These are phyloP conservation scores for Mucor velutinosus DNA, from an alignment of 371 early-diverging fungal species.

Conservation along the genomic window DNA sequence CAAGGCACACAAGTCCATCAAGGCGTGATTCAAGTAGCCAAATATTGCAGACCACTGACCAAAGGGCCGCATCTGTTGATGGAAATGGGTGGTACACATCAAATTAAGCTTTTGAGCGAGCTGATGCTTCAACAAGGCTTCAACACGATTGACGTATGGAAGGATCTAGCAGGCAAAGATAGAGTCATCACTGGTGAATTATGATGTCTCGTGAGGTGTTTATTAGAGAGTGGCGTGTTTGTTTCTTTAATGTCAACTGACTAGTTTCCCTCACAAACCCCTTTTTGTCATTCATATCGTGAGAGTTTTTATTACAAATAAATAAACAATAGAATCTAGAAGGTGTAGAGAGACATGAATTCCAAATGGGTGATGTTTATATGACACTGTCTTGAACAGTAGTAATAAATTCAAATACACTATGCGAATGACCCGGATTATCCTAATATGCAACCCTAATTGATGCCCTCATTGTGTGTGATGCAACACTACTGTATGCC, in stretches of 20 bases:
- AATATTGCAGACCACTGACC: slow-evolving; percentile 22
- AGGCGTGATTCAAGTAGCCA: slow-evolving; percentile 51
- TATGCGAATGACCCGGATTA: background rate
- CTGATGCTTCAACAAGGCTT: slow-evolving; percentile 56
- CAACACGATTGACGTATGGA: slow-evolving; percentile 61
- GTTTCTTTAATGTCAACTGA: background rate
- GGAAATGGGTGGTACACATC: slow-evolving; percentile 80
- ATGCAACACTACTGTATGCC: background rate
- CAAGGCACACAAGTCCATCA: slow-evolving; percentile 68
- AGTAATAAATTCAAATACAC: background rate
- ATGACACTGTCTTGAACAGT: background rate
- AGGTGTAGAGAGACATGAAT: background rate
- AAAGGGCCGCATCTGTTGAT: slow-evolving; percentile 66
- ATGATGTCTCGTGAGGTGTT: background rate
- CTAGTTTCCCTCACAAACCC: background rate
- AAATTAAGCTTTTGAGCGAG: slow-evolving; percentile 49
- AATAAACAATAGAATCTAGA: background rate
- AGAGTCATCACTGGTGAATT: slow-evolving; percentile 51
- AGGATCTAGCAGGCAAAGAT: slow-evolving; percentile 72
- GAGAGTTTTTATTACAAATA: slow-evolving; percentile 2
- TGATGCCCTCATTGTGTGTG: background rate
- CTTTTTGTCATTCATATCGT: background rate
- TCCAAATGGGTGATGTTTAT: background rate
- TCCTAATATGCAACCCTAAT: background rate
- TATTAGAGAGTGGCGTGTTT: background rate